Evolutionary conservation across 768 basidiomycete species (phyloP).

Genomic region (Inosperma sp.): DNA sequence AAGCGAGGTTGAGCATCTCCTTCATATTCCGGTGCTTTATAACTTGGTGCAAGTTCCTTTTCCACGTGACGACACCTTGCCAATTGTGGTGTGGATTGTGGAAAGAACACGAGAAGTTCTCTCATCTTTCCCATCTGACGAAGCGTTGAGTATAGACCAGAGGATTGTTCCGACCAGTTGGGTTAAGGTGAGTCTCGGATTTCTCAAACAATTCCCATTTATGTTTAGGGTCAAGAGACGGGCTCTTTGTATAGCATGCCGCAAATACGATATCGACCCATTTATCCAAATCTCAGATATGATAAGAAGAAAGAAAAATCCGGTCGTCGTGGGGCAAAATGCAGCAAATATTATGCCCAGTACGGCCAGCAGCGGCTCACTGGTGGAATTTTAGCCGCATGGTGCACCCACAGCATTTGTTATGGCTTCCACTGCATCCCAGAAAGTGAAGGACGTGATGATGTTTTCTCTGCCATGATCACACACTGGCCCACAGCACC

Average conservation of each 20-base stretch:
- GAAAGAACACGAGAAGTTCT: not conserved
- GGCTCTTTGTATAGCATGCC: not conserved
- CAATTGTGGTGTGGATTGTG: not conserved
- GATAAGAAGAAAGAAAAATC: too few species aligned
- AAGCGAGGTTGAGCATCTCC: too few species aligned
- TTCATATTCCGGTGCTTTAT: too few species aligned
- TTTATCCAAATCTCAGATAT: too few species aligned
- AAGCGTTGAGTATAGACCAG: not conserved
- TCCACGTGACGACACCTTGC: too few species aligned
- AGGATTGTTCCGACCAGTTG: not conserved
- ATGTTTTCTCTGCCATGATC: constrained; percentile 34
- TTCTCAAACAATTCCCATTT: not conserved
- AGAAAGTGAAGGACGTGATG: constrained; percentile 31
- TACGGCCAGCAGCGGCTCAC: too few species aligned
- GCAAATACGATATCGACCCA: not conserved
- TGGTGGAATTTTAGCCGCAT: not conserved
- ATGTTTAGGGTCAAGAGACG: not conserved
- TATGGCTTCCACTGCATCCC: constrained; percentile 36
- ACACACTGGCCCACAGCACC: constrained; percentile 27
- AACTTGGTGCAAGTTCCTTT: too few species aligned
- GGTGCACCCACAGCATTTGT: not conserved
- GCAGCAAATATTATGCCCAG: too few species aligned
- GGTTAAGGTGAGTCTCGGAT: not conserved
- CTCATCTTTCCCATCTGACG: not conserved
- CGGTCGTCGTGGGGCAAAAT: too few species aligned